phyloP scores from a whole-genome alignment of 305 asterid genomes.

The Fraxinus nigra region DNA sequence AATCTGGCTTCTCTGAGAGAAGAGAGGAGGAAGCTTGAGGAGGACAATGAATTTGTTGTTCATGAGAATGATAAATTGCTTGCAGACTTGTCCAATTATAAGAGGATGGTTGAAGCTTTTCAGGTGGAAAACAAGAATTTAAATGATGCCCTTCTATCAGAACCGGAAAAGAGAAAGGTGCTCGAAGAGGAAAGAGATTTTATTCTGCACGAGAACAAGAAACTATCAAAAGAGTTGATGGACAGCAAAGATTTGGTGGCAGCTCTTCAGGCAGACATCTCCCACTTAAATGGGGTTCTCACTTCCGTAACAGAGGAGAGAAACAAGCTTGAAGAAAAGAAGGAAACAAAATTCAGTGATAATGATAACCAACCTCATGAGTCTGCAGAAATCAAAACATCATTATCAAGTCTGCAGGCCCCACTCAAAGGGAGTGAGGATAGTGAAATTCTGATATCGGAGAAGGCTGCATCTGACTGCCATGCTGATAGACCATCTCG shows the following conservation, averaged over 20 bases:
- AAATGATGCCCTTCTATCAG: slow-evolving; percentile 37
- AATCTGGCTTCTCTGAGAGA: slow-evolving; percentile 41
- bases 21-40: slow-evolving; percentile 49
- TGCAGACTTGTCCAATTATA: slow-evolving; percentile 46
- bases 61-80: slow-evolving; percentile 51
- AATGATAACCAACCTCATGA: slow-evolving; percentile 51
- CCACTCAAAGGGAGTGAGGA: slow-evolving; percentile 37
- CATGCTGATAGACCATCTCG: slow-evolving; percentile 15
- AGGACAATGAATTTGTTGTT: slow-evolving; percentile 49
- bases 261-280: slow-evolving; percentile 58
- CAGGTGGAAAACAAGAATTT: slow-evolving; percentile 46
- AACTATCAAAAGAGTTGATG: slow-evolving; percentile 47
- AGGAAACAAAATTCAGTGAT: slow-evolving; percentile 33
- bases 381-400: slow-evolving; percentile 38
- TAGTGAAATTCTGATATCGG: slow-evolving; percentile 23
- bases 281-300: slow-evolving; percentile 38
- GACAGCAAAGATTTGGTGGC: slow-evolving; percentile 43
- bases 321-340: slow-evolving; percentile 58
- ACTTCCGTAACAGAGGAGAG: slow-evolving; percentile 45
- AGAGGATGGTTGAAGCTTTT: slow-evolving; percentile 50
- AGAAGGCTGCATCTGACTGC: slow-evolving; percentile 30
- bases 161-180: slow-evolving; percentile 50
- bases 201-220: slow-evolving; percentile 40
- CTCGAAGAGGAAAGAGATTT: slow-evolving; percentile 52
- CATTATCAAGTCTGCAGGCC: slow-evolving; percentile 45